These are phyloP conservation scores for Hemileia vastatrix DNA, from an alignment of 1,284 basidiomycete genomes.

Conservation along the genomic window DNA sequence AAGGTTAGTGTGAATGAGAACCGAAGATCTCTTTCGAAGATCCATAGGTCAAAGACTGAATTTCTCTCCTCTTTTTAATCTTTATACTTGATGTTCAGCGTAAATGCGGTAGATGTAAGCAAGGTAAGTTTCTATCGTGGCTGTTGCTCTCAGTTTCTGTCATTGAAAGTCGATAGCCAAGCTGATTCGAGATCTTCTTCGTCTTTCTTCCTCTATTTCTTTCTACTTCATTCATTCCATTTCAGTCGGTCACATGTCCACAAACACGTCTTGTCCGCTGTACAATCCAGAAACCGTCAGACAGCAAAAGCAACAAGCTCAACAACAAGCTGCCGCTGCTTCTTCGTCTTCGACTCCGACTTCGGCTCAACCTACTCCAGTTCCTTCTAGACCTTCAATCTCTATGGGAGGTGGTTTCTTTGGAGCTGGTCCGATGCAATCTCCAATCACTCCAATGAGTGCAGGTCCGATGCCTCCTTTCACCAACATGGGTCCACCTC, in stretches of 20 bases:
- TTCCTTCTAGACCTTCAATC: not conserved
- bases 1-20: not conserved
- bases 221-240: too few species aligned
- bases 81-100: not conserved
- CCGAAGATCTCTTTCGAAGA: not conserved
- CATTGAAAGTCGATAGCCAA: too few species aligned
- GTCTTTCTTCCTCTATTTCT: too few species aligned
- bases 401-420: not conserved
- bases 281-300: slow-evolving; percentile 11
- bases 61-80: not conserved
- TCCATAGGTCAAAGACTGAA: not conserved
- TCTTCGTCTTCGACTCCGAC: not conserved
- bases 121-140: too few species aligned
- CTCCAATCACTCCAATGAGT: not conserved
- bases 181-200: too few species aligned
- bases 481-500: not conserved
- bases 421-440: not conserved
- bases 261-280: slow-evolving; percentile 42
- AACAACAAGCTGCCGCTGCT: not conserved
- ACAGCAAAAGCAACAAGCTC: not conserved
- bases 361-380: not conserved
- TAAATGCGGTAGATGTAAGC: too few species aligned
- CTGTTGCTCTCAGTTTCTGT: too few species aligned
- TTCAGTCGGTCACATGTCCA: slow-evolving; percentile 41
- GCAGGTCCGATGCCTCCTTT: not conserved